Conservation (phyloP, 108 stramenopile genomes). For the Thalassiosira profunda region DNA sequence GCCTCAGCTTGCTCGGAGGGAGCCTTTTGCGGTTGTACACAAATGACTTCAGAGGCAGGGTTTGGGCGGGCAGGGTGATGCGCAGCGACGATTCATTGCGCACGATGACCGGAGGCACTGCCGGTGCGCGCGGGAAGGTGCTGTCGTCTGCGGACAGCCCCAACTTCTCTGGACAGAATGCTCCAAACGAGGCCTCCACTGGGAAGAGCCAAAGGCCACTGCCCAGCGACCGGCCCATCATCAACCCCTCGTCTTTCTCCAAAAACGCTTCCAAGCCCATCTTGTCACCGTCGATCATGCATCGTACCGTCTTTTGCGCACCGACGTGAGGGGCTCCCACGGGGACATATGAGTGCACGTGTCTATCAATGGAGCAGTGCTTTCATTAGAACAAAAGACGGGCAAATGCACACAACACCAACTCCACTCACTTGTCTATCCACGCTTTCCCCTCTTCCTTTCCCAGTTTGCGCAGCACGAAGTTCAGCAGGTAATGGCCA, state of each 20-base stretch:
- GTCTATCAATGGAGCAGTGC: neutral
- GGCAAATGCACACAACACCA: neutral
- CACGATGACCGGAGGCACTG: slow-evolving; percentile 4
- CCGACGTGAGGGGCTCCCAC: slow-evolving; percentile 73
- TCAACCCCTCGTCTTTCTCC: slow-evolving; percentile 52
- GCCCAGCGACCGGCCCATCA: slow-evolving; percentile 61
- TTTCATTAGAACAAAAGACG: neutral
- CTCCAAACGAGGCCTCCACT: neutral
- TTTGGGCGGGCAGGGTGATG: slow-evolving; percentile 25
- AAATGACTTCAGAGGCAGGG: slow-evolving; percentile 14
- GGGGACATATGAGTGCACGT: slow-evolving; percentile 64
- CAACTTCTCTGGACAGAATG: neutral
- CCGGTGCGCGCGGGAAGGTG: neutral
- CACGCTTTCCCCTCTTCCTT: slow-evolving; percentile 44
- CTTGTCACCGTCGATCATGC: slow-evolving; percentile 56
- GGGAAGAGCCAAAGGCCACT: slow-evolving; percentile 62
- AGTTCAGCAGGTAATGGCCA: slow-evolving; percentile 50
- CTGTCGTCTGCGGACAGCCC: neutral
- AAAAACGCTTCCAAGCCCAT: slow-evolving; percentile 71
- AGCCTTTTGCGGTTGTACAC: neutral
- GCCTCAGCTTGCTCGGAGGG: slow-evolving; percentile 12
- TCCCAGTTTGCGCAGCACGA: slow-evolving; percentile 24
- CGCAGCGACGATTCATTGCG: slow-evolving; percentile 19
- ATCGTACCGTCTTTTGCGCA: slow-evolving; percentile 52
- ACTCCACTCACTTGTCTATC: slow-evolving; percentile 40